Conservation (phyloP, 106 monocot species). For the Dioscorea alata region DNA sequence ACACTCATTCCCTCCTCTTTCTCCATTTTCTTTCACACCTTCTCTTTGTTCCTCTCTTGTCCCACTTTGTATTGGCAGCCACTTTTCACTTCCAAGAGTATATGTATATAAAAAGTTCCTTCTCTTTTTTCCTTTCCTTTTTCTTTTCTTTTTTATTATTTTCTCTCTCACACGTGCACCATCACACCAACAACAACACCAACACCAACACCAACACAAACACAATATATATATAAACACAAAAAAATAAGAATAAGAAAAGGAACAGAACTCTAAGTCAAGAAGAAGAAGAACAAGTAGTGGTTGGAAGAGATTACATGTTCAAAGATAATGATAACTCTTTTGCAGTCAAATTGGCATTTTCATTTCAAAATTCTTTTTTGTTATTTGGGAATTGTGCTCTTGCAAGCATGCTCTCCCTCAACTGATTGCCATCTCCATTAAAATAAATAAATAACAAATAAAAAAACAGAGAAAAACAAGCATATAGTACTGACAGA, state of each 20-base stretch:
- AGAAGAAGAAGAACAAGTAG: too few relatives aligned
- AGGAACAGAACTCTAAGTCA: too few relatives aligned
- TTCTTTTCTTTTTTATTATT: neutral
- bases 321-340: too few relatives aligned
- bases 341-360: too few relatives aligned
- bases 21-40: neutral
- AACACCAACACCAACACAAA: neutral
- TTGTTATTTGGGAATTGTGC: too few relatives aligned
- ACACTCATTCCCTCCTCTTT: constrained; percentile 2
- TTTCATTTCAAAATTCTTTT: too few relatives aligned
- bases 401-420: constrained; percentile 4
- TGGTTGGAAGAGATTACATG: too few relatives aligned
- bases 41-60: constrained; percentile 19
- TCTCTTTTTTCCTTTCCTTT: neutral
- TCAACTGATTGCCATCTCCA: constrained; percentile 3
- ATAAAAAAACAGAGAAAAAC: too few relatives aligned
- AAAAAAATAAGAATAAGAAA: neutral
- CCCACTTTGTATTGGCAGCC: too few relatives aligned
- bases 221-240: neutral
- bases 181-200: neutral
- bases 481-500: too few relatives aligned
- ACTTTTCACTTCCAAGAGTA: neutral
- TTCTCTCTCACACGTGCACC: neutral
- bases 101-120: neutral
- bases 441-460: too few relatives aligned